phyloP scores from a whole-genome alignment of 306 rosid species.

The Sphenostylis stenocarpa region DNA sequence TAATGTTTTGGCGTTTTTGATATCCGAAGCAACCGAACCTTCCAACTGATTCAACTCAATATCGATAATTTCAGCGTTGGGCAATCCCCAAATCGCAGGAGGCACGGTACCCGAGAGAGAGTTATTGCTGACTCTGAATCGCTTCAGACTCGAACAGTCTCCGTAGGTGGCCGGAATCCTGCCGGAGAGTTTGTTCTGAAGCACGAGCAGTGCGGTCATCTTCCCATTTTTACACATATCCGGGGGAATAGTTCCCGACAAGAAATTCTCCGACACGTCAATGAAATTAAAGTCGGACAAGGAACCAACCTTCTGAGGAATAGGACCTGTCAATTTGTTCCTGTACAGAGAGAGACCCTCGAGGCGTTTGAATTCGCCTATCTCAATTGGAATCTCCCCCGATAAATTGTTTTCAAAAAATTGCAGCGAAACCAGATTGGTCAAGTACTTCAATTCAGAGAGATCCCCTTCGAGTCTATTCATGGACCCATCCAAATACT shows the following conservation, averaged over 20 bases:
- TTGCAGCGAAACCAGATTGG: constrained; percentile 59
- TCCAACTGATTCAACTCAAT: constrained; percentile 50
- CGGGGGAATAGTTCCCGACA: constrained; percentile 80
- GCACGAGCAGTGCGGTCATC: constrained; percentile 49
- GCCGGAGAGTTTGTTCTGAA: constrained; percentile 83
- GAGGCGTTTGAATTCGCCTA: constrained; percentile 71
- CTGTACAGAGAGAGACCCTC: constrained; percentile 57
- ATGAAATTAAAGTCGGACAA: constrained; percentile 59
- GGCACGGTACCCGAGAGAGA: constrained; percentile 76
- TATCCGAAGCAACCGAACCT: constrained; percentile 63
- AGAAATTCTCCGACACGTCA: constrained; percentile 72
- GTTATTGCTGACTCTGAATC: constrained; percentile 74
- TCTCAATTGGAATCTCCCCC: constrained; percentile 67
- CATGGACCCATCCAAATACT: constrained; percentile 60
- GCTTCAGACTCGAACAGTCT: constrained; percentile 42
- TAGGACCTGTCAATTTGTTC: constrained; percentile 62
- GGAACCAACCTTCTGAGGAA: constrained; percentile 77
- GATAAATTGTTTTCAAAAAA: constrained; percentile 51
- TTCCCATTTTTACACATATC: constrained; percentile 73
- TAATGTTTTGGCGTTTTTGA: constrained; percentile 56
- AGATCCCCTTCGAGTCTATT: constrained; percentile 66
- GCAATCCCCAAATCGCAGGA: constrained; percentile 75
- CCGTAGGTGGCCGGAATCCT: constrained; percentile 68
- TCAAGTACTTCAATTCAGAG: constrained; percentile 49
- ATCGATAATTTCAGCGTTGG: constrained; percentile 56